Base-by-base conservation (phyloP, 345 rosid species). In the Viola odorata region DNA sequence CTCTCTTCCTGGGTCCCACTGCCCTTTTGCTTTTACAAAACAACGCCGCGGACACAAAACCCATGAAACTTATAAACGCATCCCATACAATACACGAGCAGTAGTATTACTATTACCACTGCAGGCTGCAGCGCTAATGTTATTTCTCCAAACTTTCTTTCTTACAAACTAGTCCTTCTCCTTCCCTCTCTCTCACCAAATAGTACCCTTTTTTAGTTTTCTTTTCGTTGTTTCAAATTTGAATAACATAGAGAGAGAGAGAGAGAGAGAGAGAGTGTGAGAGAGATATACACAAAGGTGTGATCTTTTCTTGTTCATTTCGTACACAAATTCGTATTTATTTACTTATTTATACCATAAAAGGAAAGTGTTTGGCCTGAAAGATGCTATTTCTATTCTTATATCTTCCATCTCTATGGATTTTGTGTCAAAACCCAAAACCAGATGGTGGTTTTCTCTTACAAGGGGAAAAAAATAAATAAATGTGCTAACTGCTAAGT, bases 31-130 rank as follows among this genome's bases (percentile, higher is more conserved):
- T 50, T 57, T n/a, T 62, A 13, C 10, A 76, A 79, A 76, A 71
- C 81, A 74, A 69, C 80, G 84, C 83, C 82, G 76, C 67, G 52
- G 56, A 50, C 74, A n/a, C 17, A 14, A n/a, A 37, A 4, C 11
- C 12, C 3, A 3, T 32, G 2, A 1, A 3, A 5, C 56, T 17
- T 6, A 8, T 23, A 23, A 23, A 23, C 32, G 2, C 32, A 23
- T 1, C 32, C n/a, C n/a, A n/a, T n/a, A 23, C 32, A 1, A 23
- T 23, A 23, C 32, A 23, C 32, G 32, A 23, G 32, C 32, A 23
- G 32, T 23, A 23, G 1, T 11, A 44, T 1, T 44, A 1, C 12
- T 44, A 5, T 42, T 10, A 42, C 45, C 10, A 42, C 45, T 42
- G 45, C 45, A 5, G 45, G 5, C 10, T 42, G 5, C 45, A 42